A percentile compares a stretch with the other conserved stretches of the same genome.
phyloP scores from a whole-genome alignment of 306 rosid species.

The Vachellia pachyceras region DNA sequence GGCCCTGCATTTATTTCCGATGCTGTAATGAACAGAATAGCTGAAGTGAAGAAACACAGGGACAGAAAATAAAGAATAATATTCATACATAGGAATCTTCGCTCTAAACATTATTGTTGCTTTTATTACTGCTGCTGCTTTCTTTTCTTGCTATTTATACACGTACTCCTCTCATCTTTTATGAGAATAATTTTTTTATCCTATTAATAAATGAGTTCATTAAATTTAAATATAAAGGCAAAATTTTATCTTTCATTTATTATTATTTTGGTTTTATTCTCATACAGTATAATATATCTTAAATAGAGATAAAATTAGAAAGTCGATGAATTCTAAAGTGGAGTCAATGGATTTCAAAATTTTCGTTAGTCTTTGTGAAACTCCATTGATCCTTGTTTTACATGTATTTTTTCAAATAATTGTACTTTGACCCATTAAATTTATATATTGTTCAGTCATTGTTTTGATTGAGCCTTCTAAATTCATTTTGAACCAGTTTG shows the following conservation, averaged over 20 bases:
- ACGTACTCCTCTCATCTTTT: too few relatives aligned
- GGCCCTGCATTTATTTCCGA: slow-evolving; percentile 36
- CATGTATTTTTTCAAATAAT: neutral
- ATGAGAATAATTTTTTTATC: too few relatives aligned
- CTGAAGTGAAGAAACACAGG: slow-evolving; percentile 29
- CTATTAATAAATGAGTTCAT: too few relatives aligned
- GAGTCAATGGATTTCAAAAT: too few relatives aligned
- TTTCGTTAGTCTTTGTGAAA: too few relatives aligned
- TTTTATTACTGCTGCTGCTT: slow-evolving; percentile 31
- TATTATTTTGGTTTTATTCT: too few relatives aligned
- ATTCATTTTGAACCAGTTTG: neutral
- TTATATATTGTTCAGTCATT: neutral
- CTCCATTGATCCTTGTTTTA: neutral
- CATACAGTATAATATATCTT: too few relatives aligned
- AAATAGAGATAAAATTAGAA: too few relatives aligned
- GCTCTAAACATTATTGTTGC: slow-evolving; percentile 17
- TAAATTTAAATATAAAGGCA: too few relatives aligned
- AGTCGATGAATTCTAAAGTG: too few relatives aligned
- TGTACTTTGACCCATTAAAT: neutral
- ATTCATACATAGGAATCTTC: slow-evolving; percentile 31
- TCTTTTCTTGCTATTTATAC: neutral
- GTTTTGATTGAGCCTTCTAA: neutral
- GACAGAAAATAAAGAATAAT: slow-evolving; percentile 23
- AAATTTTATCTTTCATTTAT: too few relatives aligned
- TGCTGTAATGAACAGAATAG: slow-evolving; percentile 36